These are phyloP conservation scores for Claviceps cyperi DNA, from an alignment of 2,329 filamentous ascomycete genomes.

Conservation along the genomic window DNA sequence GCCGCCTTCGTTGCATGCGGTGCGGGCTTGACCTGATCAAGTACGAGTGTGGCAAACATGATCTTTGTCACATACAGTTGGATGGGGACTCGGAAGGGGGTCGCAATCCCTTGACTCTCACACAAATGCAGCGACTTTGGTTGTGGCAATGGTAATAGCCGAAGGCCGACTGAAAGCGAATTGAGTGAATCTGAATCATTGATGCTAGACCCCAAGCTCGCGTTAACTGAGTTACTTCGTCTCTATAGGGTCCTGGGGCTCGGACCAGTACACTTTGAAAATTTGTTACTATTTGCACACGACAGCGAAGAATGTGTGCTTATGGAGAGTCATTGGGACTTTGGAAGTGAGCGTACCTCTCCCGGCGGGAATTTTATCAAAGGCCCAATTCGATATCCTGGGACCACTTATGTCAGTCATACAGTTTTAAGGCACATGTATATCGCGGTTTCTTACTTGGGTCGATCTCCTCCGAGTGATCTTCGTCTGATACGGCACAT, in stretches of 20 bases:
- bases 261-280: conserved; percentile 41
- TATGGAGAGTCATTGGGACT: not conserved
- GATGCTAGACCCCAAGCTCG: no score
- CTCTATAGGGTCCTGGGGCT: conserved; percentile 28
- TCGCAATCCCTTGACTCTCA: conserved; percentile 23
- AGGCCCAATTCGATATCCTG: conserved; percentile 26
- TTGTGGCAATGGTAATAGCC: conserved; percentile 36
- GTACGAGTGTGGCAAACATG: not conserved
- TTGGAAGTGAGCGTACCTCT: conserved; percentile 18
- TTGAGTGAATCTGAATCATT: no score
- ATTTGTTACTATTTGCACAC: conserved; percentile 22
- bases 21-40: conserved; percentile 32
- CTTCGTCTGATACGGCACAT: not conserved
- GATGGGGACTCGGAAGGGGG: not conserved
- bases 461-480: conserved; percentile 17
- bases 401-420: not conserved
- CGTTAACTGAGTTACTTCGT: conserved; percentile 12
- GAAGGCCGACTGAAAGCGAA: conserved; percentile 32
- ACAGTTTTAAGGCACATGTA: not conserved
- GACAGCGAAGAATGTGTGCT: not conserved
- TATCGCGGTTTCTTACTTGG: conserved; percentile 17
- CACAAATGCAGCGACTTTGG: conserved; percentile 38
- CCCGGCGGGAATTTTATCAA: conserved; percentile 27
- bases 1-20: conserved; percentile 38
- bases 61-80: not conserved